A percentile compares a stretch with the other conserved stretches of the same genome.
Conservation (phyloP, 352 stramenopile genomes). For the Phytophthora gonapodyides region DNA sequence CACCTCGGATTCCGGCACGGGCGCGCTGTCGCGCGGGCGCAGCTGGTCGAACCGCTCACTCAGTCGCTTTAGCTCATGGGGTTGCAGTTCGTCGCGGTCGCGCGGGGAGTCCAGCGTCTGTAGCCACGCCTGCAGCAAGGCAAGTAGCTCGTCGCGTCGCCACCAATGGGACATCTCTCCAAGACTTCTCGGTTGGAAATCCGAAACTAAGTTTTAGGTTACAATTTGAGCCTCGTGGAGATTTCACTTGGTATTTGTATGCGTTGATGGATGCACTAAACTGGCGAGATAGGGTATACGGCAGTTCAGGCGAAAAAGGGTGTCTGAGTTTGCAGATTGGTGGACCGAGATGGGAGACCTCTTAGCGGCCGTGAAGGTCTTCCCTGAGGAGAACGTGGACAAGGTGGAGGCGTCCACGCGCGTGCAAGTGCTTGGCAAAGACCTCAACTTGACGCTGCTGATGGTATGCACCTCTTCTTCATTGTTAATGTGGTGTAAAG, state of each 20-base stretch:
- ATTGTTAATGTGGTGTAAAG: background rate
- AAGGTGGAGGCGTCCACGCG: constrained; percentile 59
- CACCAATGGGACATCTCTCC: constrained; percentile 36
- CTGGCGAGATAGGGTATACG: constrained; percentile 9
- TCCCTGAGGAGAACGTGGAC: constrained; percentile 59
- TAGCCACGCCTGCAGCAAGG: constrained; percentile 41
- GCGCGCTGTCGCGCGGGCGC: constrained; percentile 19
- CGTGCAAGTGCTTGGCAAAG: constrained; percentile 56
- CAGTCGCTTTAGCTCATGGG: constrained; percentile 24
- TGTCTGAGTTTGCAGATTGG: background rate
- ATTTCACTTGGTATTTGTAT: constrained; percentile 19
- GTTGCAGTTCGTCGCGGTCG: constrained; percentile 33
- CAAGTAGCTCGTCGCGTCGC: constrained; percentile 37
- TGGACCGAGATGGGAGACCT: constrained; percentile 15
- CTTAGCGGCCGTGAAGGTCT: constrained; percentile 43
- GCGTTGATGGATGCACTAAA: background rate
- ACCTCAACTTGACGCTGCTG: constrained; percentile 64
- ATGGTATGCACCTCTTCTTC: constrained; percentile 43
- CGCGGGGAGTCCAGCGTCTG: constrained; percentile 27
- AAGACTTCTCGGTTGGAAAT: constrained; percentile 16
- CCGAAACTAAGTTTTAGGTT: constrained; percentile 16
- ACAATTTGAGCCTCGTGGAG: constrained; percentile 1
- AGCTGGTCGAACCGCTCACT: constrained; percentile 27
- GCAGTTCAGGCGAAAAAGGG: background rate
- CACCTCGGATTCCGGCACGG: constrained; percentile 22